Evolutionary conservation across 371 early-diverging fungal species (phyloP).

Genomic region (Mortierella sp.): DNA sequence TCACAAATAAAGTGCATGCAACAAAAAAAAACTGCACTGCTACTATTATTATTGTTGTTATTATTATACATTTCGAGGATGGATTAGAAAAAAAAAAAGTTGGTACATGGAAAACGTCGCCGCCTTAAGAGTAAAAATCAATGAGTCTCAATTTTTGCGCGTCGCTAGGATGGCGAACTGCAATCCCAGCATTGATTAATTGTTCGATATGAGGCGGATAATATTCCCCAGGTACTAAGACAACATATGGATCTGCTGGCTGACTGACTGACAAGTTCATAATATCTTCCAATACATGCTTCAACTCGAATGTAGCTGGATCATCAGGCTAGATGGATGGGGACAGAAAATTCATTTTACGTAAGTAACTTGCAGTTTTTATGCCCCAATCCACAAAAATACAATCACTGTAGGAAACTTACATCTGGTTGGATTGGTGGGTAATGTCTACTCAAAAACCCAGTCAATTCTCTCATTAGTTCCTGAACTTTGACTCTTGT

Average conservation of each 20-base stretch:
- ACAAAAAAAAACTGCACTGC: neutral
- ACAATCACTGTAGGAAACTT: constrained; percentile 14
- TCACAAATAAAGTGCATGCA: constrained; percentile 5
- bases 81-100: no score
- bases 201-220: constrained; percentile 72
- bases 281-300: constrained; percentile 57
- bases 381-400: neutral
- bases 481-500: constrained; percentile 22
- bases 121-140: constrained; percentile 57
- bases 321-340: constrained; percentile 7
- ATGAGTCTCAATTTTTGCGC: constrained; percentile 58
- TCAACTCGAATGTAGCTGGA: constrained; percentile 15
- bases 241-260: constrained; percentile 64
- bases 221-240: constrained; percentile 59
- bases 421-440: constrained; percentile 63
- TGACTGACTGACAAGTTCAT: constrained; percentile 65
- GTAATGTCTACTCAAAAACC: constrained; percentile 61
- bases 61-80: neutral
- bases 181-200: constrained; percentile 65
- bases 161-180: constrained; percentile 67
- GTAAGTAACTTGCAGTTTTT: neutral
- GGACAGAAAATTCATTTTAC: neutral
- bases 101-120: no score
- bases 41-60: constrained; percentile 1
- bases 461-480: constrained; percentile 59